Evolutionary conservation across 2,329 filamentous ascomycete species (phyloP).

Genomic region (Cordyceps sp.): DNA sequence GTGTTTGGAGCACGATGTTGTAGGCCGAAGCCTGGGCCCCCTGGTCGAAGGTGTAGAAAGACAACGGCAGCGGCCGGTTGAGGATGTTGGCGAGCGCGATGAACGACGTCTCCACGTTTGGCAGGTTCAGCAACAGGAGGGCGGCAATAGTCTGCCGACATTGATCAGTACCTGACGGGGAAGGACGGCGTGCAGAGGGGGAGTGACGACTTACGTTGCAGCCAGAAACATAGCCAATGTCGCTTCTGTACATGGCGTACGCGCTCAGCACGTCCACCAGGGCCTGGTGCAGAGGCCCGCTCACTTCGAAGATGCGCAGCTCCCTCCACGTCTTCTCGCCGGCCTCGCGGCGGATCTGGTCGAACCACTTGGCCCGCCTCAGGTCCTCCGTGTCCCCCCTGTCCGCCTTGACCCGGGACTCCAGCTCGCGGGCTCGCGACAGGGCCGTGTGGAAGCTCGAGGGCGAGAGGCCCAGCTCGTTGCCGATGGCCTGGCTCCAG

Average conservation of each 20-base stretch:
- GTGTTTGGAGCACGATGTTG: constrained; percentile 48
- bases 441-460: constrained; percentile 57
- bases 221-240: constrained; percentile 62
- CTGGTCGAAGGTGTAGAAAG: constrained; percentile 55
- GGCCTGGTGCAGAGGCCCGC: constrained; percentile 47
- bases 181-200: no score
- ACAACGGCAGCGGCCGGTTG: constrained; percentile 58
- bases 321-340: constrained; percentile 50
- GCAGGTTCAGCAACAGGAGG: constrained; percentile 55
- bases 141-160: constrained; percentile 47
- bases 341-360: constrained; percentile 47
- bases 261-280: constrained; percentile 60
- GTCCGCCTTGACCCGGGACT: constrained; percentile 35
- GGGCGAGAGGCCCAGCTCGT: constrained; percentile 51
- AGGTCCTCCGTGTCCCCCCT: constrained; percentile 36
- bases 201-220: constrained; percentile 55
- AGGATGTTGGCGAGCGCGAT: constrained; percentile 59
- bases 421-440: constrained; percentile 45
- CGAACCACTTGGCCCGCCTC: constrained; percentile 42
- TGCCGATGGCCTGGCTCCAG: constrained; percentile 57
- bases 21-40: constrained; percentile 55
- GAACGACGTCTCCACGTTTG: constrained; percentile 47
- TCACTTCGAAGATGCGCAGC: constrained; percentile 53
- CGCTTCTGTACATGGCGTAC: constrained; percentile 67
- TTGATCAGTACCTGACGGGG: neutral